These are phyloP conservation scores for Peltaster fructicola DNA, from an alignment of 2,329 filamentous ascomycete species.

Conservation along the genomic window DNA sequence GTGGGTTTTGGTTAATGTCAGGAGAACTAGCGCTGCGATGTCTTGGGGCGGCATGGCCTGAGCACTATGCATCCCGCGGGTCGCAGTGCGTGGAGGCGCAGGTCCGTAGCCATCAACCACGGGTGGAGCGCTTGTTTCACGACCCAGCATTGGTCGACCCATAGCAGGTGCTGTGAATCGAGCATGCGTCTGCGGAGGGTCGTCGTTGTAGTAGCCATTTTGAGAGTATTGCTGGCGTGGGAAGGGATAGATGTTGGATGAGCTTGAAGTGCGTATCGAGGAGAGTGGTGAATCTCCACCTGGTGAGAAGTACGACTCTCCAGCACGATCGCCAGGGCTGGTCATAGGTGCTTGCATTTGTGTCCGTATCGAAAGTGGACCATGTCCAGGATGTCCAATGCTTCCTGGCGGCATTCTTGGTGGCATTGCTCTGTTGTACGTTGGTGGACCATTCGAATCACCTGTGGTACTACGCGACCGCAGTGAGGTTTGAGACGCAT, in stretches of 20 bases:
- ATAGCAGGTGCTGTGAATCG: conserved; percentile 80
- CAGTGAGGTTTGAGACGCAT: conserved; percentile 57
- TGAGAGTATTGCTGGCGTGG: conserved; percentile 52
- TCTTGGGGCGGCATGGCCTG: conserved; percentile 39
- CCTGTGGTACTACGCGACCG: conserved; percentile 59
- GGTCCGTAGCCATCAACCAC: conserved; percentile 44
- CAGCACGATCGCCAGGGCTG: conserved; percentile 38
- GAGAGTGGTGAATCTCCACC: conserved; percentile 62
- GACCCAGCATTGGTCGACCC: conserved; percentile 59
- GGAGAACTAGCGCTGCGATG: conserved; percentile 87
- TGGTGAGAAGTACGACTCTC: conserved; percentile 91
- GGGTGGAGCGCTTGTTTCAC: conserved; percentile 41
- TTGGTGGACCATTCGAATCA: conserved; percentile 42
- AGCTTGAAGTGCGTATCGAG: conserved; percentile 55
- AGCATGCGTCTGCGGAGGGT: conserved; percentile 32
- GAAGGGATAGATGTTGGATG: conserved; percentile 59
- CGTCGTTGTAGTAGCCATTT: conserved; percentile 49
- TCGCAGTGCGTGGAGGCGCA: conserved; percentile 34
- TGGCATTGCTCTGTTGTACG: conserved; percentile 37
- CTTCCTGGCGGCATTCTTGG: conserved; percentile 54
- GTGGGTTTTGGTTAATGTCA: conserved; percentile 59
- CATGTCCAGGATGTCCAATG: conserved; percentile 20
- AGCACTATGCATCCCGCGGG: conserved; percentile 34
- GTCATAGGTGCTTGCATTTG: conserved; percentile 28
- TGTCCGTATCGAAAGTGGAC: conserved; percentile 50